Evolutionary conservation across 2,329 filamentous ascomycete species (phyloP).

Genomic region (Fusarium falciforme): DNA sequence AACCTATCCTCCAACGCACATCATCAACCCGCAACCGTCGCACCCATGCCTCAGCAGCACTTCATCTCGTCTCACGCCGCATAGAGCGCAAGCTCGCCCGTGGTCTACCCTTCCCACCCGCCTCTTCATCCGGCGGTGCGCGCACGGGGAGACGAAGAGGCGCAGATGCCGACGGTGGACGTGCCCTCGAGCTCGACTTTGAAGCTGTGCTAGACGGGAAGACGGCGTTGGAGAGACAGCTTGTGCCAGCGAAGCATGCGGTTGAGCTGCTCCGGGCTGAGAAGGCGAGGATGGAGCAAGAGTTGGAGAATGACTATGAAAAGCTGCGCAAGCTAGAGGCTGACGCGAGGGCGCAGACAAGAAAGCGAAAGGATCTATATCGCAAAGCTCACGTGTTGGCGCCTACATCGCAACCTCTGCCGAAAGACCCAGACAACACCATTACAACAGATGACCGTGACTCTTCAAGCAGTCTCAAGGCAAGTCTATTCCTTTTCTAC

Average conservation of each 20-base stretch:
- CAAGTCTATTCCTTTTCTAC: conserved; percentile 1
- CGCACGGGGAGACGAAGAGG: conserved; percentile 16
- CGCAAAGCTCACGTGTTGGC: conserved; percentile 64
- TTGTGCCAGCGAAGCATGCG: conserved; percentile 72
- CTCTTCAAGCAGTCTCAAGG: conserved; percentile 37
- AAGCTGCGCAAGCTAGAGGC: conserved; percentile 62
- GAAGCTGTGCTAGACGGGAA: conserved; percentile 73
- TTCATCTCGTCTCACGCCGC: conserved; percentile 66
- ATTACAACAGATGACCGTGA: conserved; percentile 16
- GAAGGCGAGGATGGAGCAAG: conserved; percentile 65
- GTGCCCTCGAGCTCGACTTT: conserved; percentile 72
- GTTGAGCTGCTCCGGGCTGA: conserved; percentile 70
- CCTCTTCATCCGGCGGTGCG: conserved; percentile 45
- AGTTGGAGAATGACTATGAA: conserved; percentile 67
- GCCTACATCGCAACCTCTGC: conserved; percentile 46
- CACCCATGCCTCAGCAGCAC: conserved; percentile 65
- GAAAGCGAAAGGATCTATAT: conserved; percentile 61
- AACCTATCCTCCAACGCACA: conserved; percentile 70
- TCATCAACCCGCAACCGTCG: conserved; percentile 60
- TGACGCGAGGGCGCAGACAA: conserved; percentile 66
- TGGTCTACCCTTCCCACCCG: conserved; percentile 75
- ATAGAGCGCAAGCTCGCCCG: conserved; percentile 68
- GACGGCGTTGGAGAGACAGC: conserved; percentile 64
- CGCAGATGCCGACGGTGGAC: conserved; percentile 52
- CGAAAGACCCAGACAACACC: conserved; percentile 14